Base-by-base conservation (phyloP, 768 basidiomycete genomes). In the Sutorius australiensis region DNA sequence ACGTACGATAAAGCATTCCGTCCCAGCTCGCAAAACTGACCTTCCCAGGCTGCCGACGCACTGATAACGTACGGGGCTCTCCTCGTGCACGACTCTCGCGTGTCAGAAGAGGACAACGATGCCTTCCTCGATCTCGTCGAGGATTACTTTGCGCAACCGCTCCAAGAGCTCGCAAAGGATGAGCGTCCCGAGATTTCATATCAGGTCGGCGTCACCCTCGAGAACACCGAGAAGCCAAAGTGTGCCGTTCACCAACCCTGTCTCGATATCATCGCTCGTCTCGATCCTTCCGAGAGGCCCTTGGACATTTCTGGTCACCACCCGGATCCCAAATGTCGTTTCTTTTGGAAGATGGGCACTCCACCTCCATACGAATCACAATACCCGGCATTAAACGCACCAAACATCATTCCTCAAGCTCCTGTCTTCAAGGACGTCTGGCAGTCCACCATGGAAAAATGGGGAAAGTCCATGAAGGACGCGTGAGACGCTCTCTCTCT, bases 301-400 rank as follows among this genome's bases (percentile, higher is more conserved):
- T 69, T 98, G 46, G 95, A 98, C 68, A 84, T 90, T 51, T 75
- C 77, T 27, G 86, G 77, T 6, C 87, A 91, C 57, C 77, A 80
- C 7, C 90, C 92, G 1, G 95, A 98, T 68, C 95, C 95, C 0
- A 98, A 98, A 70, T 95, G 92, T 67, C 80, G 95, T 56, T 97
- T 92, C 75, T 93, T 93, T 72, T 92, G 88, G 85, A 87, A 78
- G 63, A 91, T 92, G 89, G 76, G 77, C 56, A 78, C 81, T 52
- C 72, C 71, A 13, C 88, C 89, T 1, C 89, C 90, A 5, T 92
- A 92, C 58, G 73, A 84, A 60, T 91, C 90, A 0, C 75, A 78
- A 48, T 97, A 86, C 65, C 90, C 92, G 0, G 78, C 73, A 0
- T 70, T 92, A 50, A 89, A 91, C 60, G 86, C 90, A 13, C 75